A percentile compares a stretch with the other conserved stretches of the same genome.
Evolutionary conservation across 352 stramenopile genomes (phyloP).

Genomic region (Pythium monospermum): DNA sequence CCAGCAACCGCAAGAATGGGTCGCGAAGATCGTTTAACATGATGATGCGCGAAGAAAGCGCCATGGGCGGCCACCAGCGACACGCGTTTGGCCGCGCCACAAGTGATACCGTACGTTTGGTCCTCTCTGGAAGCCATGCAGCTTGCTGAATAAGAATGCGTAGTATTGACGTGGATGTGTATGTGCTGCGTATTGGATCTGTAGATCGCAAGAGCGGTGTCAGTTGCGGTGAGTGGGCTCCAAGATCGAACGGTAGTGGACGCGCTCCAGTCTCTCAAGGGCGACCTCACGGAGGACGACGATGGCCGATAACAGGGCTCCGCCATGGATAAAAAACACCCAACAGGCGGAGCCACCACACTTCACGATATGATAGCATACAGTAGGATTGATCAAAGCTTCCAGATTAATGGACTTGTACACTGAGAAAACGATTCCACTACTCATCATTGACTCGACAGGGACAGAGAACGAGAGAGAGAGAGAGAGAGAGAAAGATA

Average conservation of each 20-base stretch:
- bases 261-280: constrained; percentile 32
- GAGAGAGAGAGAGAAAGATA: too few relatives aligned
- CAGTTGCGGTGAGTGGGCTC: constrained; percentile 25
- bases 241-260: constrained; percentile 38
- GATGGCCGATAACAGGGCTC: constrained; percentile 61
- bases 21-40: constrained; percentile 15
- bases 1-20: constrained; percentile 27
- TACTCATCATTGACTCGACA: too few relatives aligned
- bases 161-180: too few relatives aligned
- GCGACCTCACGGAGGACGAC: constrained; percentile 53
- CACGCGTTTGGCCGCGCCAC: constrained; percentile 44
- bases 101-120: constrained; percentile 30
- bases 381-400: too few relatives aligned
- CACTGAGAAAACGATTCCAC: too few relatives aligned
- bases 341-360: too few relatives aligned
- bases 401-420: too few relatives aligned
- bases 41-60: constrained; percentile 34
- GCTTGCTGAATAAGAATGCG: too few relatives aligned
- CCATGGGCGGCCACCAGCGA: constrained; percentile 40
- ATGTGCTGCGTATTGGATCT: too few relatives aligned
- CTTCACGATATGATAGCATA: too few relatives aligned
- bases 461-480: too few relatives aligned
- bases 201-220: constrained; percentile 44
- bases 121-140: not conserved
- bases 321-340: too few relatives aligned